Conservation (phyloP, 306 rosid species). For the Trifolium fragiferum region DNA sequence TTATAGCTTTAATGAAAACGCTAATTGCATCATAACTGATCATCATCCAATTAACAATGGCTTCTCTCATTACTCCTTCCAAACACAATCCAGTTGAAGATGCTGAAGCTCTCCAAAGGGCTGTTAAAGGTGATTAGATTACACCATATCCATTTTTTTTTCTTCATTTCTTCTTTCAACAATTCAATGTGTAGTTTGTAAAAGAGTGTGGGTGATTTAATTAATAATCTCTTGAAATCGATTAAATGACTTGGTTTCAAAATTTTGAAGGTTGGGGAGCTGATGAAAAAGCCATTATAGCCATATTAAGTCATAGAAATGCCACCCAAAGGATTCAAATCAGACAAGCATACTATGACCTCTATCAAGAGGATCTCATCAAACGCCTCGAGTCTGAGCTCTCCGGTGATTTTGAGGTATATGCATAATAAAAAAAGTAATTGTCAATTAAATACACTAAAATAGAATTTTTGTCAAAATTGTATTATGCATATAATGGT, state of each 20-base stretch:
- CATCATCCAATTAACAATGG: slow-evolving; percentile 46
- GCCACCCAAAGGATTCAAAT: slow-evolving; percentile 66
- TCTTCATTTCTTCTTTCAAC: background rate
- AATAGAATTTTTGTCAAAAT: background rate
- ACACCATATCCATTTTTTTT: slow-evolving; percentile 21
- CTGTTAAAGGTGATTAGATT: slow-evolving; percentile 55
- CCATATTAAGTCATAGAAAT: slow-evolving; percentile 71
- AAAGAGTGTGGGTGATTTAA: background rate
- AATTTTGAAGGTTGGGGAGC: slow-evolving; percentile 78
- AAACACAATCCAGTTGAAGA: slow-evolving; percentile 57
- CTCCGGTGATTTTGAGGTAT: slow-evolving; percentile 81
- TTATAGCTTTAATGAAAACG: slow-evolving; percentile 14
- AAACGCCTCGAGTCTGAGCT: slow-evolving; percentile 90
- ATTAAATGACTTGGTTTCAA: background rate
- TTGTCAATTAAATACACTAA: background rate
- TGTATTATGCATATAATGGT: background rate
- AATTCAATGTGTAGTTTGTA: no score
- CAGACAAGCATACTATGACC: slow-evolving; percentile 63
- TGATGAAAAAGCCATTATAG: slow-evolving; percentile 70
- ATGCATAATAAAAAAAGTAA: background rate
- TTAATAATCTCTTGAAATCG: background rate
- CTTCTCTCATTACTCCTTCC: slow-evolving; percentile 53
- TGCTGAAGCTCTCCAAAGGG: slow-evolving; percentile 66
- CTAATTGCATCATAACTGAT: background rate
- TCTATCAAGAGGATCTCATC: slow-evolving; percentile 77